A percentile compares a stretch with the other conserved stretches of the same genome.
Conservation (phyloP, 768 basidiomycete species). For the Boletus sp. region DNA sequence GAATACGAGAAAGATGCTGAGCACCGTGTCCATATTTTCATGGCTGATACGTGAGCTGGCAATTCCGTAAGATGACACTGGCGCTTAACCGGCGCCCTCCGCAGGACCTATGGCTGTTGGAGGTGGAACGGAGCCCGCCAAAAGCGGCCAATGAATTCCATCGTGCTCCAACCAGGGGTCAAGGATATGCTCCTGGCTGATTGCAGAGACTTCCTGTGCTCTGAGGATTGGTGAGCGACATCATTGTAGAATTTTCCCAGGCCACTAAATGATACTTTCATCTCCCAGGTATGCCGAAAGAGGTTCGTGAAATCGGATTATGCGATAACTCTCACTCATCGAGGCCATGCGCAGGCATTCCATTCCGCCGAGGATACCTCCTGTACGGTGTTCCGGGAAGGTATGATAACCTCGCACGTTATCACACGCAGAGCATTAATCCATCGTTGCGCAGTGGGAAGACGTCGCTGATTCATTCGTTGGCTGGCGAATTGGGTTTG, state of each 20-base stretch:
- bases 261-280: slow-evolving; percentile 15
- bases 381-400: slow-evolving; percentile 85
- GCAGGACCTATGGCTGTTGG: slow-evolving; percentile 73
- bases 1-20: slow-evolving; percentile 91
- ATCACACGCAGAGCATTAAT: slow-evolving; percentile 12
- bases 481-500: slow-evolving; percentile 79
- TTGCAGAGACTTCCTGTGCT: slow-evolving; percentile 79
- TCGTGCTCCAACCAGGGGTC: slow-evolving; percentile 83
- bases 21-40: slow-evolving; percentile 84
- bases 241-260: slow-evolving; percentile 18
- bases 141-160: slow-evolving; percentile 90
- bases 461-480: slow-evolving; percentile 80
- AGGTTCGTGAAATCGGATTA: slow-evolving; percentile 46
- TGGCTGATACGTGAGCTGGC: slow-evolving; percentile 77
- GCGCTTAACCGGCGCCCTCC: slow-evolving; percentile 2
- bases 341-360: slow-evolving; percentile 55
- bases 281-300: slow-evolving; percentile 79
- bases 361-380: slow-evolving; percentile 83
- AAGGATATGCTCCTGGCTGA: slow-evolving; percentile 89
- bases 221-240: slow-evolving; percentile 76
- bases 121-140: slow-evolving; percentile 86
- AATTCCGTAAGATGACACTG: slow-evolving; percentile 4
- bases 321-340: slow-evolving; percentile 20
- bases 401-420: slow-evolving; percentile 33
- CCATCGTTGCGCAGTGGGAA: slow-evolving; percentile 55